phyloP scores from a whole-genome alignment of 257 asterid genomes.

The Ballota nigra region DNA sequence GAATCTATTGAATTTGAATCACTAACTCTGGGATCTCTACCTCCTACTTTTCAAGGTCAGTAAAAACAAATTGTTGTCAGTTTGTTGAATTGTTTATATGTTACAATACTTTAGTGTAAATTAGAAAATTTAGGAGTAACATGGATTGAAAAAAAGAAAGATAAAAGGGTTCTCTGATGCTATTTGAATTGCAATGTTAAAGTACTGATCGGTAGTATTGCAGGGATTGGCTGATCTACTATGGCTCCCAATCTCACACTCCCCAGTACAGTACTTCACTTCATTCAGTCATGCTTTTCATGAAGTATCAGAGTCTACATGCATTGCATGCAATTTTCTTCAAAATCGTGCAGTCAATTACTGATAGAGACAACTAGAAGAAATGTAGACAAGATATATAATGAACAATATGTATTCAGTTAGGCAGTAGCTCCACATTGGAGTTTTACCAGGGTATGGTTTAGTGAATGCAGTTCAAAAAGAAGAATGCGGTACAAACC shows the following conservation, averaged over 20 bases:
- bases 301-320: not conserved
- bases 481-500: not conserved
- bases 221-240: not conserved
- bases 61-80: constrained; percentile 9
- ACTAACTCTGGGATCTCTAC: constrained; percentile 55
- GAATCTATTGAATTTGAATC: constrained; percentile 60
- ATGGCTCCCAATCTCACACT: not conserved
- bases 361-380: not conserved
- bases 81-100: not conserved
- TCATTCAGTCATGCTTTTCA: not conserved
- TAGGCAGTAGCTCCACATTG: not conserved
- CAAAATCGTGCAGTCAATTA: not conserved
- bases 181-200: not conserved
- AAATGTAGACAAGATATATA: not conserved
- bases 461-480: not conserved
- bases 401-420: not conserved
- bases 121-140: not conserved
- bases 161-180: not conserved
- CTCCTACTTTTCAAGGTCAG: constrained; percentile 67
- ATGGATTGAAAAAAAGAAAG: not conserved
- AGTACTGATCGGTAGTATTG: not conserved
- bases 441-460: not conserved
- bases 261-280: not conserved
- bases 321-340: not conserved
- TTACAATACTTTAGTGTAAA: not conserved